Evolutionary conservation across 192 early-diverging fungal genomes (phyloP).

Genomic region (Podila horticola): DNA sequence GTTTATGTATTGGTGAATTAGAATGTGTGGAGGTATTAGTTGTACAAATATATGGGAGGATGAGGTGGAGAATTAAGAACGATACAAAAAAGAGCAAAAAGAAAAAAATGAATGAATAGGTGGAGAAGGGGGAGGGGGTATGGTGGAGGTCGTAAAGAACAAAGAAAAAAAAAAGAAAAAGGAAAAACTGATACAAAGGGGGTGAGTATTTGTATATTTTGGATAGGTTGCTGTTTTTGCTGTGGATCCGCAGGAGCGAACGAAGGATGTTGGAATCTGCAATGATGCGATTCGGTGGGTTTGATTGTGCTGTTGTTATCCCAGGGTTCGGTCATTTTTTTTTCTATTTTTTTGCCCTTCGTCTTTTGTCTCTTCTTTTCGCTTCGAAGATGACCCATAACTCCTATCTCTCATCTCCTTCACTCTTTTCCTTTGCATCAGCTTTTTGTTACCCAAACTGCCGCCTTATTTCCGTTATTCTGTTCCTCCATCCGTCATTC

Average conservation of each 20-base stretch:
- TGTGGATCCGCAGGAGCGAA: background rate
- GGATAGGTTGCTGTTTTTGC: background rate
- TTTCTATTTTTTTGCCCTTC: too few species aligned
- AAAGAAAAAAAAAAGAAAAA: background rate
- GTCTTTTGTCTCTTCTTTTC: too few species aligned
- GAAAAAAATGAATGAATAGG: background rate
- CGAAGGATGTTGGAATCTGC: too few species aligned
- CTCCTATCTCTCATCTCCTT: too few species aligned
- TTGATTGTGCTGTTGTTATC: too few species aligned
- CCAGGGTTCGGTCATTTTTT: too few species aligned
- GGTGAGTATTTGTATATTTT: background rate
- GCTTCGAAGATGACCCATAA: too few species aligned
- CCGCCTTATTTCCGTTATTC: too few species aligned
- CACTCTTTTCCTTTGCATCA: too few species aligned
- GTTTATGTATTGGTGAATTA: background rate
- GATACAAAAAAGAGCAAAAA: background rate
- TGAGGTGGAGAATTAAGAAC: background rate
- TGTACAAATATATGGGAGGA: background rate
- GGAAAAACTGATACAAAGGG: background rate
- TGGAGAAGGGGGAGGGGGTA: background rate
- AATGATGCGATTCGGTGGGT: too few species aligned
- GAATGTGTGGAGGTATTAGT: background rate
- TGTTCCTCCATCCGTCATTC: too few species aligned
- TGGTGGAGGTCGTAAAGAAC: background rate
- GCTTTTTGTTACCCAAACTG: too few species aligned